phyloP scores from a whole-genome alignment of 306 rosid genomes.

The Astragalus membranaceus region DNA sequence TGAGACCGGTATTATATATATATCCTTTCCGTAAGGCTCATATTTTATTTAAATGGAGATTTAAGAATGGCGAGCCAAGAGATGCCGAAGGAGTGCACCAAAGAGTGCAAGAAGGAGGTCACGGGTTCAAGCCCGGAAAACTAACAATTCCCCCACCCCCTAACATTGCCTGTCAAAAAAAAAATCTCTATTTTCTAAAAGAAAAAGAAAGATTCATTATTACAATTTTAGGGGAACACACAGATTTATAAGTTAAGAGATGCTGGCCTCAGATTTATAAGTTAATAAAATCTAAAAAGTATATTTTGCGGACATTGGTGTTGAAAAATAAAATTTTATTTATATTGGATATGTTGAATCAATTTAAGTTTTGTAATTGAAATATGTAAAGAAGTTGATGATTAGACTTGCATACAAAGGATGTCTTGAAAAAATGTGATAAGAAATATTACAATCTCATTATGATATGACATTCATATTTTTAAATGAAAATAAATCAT shows the following conservation, averaged over 20 bases:
- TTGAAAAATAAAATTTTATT: background rate
- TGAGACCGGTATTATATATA: background rate
- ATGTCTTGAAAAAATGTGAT: background rate
- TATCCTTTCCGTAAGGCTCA: background rate
- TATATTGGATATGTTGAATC: background rate
- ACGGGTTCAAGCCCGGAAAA: too few relatives aligned
- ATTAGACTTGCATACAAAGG: background rate
- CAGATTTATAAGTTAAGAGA: too few relatives aligned
- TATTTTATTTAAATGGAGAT: background rate
- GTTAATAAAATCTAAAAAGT: background rate
- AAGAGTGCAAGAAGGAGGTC: too few relatives aligned
- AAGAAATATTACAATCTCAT: background rate
- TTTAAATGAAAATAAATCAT: background rate
- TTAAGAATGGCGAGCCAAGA: too few relatives aligned
- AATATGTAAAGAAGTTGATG: background rate
- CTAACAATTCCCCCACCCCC: too few relatives aligned
- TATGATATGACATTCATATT: background rate
- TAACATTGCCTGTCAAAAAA: too few relatives aligned
- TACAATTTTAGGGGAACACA: too few relatives aligned
- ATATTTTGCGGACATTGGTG: background rate
- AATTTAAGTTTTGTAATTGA: background rate
- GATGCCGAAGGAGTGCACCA: too few relatives aligned
- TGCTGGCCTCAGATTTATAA: too few relatives aligned
- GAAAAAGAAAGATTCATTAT: too few relatives aligned
- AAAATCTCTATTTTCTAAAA: too few relatives aligned